These are phyloP conservation scores for Rhizopogon rudus DNA, from an alignment of 768 basidiomycete species.

Conservation along the genomic window DNA sequence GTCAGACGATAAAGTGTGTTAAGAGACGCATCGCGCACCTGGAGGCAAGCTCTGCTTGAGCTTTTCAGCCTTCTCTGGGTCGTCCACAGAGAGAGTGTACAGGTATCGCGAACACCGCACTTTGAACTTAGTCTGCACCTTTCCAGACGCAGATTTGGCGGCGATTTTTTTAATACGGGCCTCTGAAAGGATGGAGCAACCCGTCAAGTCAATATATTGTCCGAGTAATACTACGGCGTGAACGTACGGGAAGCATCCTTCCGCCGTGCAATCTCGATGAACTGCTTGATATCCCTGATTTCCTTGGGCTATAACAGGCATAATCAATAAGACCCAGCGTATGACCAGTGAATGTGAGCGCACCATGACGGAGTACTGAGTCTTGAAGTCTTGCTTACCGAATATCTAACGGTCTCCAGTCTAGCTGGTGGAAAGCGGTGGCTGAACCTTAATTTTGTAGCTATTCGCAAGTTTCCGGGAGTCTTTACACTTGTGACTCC, in stretches of 20 bases:
- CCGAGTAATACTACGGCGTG: not conserved
- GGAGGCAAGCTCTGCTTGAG: conserved; percentile 93
- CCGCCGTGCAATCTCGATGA: conserved; percentile 94
- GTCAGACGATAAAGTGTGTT: not conserved
- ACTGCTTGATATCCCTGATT: conserved; percentile 97
- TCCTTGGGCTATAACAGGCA: conserved; percentile 74
- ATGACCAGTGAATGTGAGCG: not conserved
- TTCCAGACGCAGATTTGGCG: conserved; percentile 60
- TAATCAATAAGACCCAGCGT: conserved; percentile 1
- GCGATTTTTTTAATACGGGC: conserved; percentile 96
- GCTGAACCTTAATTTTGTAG: conserved; percentile 29
- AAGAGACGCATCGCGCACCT: conserved; percentile 47
- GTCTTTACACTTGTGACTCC: not conserved
- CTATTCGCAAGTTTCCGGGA: conserved; percentile 21
- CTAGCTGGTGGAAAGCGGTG: conserved; percentile 8
- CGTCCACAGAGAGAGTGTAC: conserved; percentile 95
- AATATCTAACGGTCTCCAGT: not conserved
- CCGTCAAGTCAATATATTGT: not conserved
- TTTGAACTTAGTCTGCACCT: conserved; percentile 95
- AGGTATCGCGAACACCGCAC: conserved; percentile 94
- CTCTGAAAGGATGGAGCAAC: conserved; percentile 45
- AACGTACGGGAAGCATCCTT: conserved; percentile 94
- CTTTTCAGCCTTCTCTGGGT: conserved; percentile 98
- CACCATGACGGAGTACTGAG: conserved; percentile 22
- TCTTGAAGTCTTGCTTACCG: conserved; percentile 7